Evolutionary conservation across 2,329 filamentous ascomycete genomes (phyloP).

Genomic region (Mollisia scopiformis): DNA sequence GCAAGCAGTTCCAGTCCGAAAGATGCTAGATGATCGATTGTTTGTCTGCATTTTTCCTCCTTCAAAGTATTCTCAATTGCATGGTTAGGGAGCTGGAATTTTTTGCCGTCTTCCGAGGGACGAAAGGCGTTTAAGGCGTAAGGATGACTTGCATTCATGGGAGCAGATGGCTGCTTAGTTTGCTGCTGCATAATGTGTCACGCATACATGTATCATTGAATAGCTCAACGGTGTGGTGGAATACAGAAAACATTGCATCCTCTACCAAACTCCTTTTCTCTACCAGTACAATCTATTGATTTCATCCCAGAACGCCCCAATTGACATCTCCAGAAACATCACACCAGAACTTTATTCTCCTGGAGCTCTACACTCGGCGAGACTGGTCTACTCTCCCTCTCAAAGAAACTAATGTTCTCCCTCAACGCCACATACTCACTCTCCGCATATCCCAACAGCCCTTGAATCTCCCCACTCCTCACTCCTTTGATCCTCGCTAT

Average conservation of each 20-base stretch:
- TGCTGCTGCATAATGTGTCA: not conserved
- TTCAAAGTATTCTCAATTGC: not conserved
- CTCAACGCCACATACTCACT: constrained; percentile 91
- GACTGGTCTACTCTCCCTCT: constrained; percentile 33
- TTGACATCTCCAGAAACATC: not conserved
- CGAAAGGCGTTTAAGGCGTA: not conserved
- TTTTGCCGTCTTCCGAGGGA: not conserved
- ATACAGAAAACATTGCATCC: not conserved
- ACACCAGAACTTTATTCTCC: not conserved
- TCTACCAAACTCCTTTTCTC: not conserved
- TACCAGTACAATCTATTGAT: not conserved
- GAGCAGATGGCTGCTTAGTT: not conserved
- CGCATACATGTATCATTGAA: not conserved
- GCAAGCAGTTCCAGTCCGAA: constrained; percentile 55
- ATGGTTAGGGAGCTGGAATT: not conserved
- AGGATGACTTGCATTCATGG: not conserved
- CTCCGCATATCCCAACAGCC: constrained; percentile 85
- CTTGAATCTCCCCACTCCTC: constrained; percentile 79
- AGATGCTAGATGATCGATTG: constrained; percentile 48
- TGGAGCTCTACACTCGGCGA: constrained; percentile 32
- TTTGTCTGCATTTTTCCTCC: not conserved
- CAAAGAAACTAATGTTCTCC: constrained; percentile 78
- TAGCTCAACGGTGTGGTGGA: not conserved
- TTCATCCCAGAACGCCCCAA: not conserved
- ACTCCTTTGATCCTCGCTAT: constrained; percentile 83